These are phyloP conservation scores for Panicum virgatum DNA, from an alignment of 202 grass and related monocot species.

Conservation along the genomic window DNA sequence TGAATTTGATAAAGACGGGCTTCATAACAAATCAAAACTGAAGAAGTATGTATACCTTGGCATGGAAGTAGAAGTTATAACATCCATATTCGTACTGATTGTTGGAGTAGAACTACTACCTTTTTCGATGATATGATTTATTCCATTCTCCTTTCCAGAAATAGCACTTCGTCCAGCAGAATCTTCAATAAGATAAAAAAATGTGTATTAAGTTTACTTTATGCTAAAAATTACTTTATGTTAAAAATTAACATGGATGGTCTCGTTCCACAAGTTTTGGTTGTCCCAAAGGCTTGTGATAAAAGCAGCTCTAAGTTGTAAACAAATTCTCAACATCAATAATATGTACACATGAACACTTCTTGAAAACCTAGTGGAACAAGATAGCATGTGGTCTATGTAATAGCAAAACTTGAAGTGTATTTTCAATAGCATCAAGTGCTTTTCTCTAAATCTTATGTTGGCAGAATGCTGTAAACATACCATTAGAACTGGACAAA, in stretches of 20 bases:
- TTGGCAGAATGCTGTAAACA: constrained; percentile 8
- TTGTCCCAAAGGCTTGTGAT: not conserved
- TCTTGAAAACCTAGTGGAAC: not conserved
- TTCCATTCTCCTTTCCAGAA: constrained; percentile 59
- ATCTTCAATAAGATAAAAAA: constrained; percentile 22
- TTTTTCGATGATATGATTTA: constrained; percentile 48
- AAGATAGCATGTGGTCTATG: not conserved
- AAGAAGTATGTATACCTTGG: constrained; percentile 45
- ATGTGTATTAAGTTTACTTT: not conserved
- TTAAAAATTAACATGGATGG: not conserved
- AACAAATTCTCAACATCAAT: not conserved
- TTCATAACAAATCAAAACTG: not conserved
- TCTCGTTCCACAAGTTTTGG: not conserved
- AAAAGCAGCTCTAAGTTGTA: not conserved
- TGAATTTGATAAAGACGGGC: not conserved
- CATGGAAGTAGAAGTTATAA: constrained; percentile 39
- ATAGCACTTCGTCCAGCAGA: constrained; percentile 47
- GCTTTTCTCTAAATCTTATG: not conserved
- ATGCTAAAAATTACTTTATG: constrained; percentile 22
- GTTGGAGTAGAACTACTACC: constrained; percentile 30
- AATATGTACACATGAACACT: not conserved
- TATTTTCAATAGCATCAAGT: not conserved
- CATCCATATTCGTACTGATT: constrained; percentile 37
- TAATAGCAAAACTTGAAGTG: not conserved
- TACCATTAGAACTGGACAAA: constrained; percentile 57